Conservation (phyloP, 1,139 yeast genomes). For the Pichia sp. region DNA sequence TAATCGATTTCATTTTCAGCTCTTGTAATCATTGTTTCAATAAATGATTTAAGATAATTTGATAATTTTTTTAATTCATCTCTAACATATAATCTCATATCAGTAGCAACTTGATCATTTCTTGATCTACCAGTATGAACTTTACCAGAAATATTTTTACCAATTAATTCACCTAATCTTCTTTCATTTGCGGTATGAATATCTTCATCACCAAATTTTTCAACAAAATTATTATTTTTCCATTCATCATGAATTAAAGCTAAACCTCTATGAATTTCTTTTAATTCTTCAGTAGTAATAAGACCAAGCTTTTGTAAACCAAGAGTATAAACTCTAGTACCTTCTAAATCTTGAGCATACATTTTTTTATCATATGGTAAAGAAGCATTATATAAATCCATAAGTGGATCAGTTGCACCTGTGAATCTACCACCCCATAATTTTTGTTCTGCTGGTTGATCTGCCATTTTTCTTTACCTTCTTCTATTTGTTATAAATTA, state of each 20-base stretch:
- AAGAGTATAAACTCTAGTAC: constrained; percentile 86
- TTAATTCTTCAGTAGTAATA: constrained; percentile 62
- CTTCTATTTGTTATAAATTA: neutral
- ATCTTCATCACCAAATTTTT: constrained; percentile 92
- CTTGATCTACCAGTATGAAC: constrained; percentile 98
- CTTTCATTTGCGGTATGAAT: constrained; percentile 98
- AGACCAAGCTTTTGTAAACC: constrained; percentile 79
- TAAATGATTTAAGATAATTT: constrained; percentile 53
- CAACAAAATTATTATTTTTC: constrained; percentile 66
- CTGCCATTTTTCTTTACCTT: neutral
- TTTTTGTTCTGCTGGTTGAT: constrained; percentile 38
- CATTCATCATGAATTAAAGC: constrained; percentile 70
- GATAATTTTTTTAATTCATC: constrained; percentile 60
- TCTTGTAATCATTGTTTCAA: constrained; percentile 61
- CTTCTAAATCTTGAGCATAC: constrained; percentile 91
- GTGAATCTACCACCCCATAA: constrained; percentile 99
- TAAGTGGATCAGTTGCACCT: constrained; percentile 92
- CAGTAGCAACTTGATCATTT: constrained; percentile 98
- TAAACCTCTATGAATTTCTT: constrained; percentile 77
- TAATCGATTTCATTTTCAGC: constrained; percentile 83
- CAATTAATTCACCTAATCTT: constrained; percentile 92
- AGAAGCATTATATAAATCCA: constrained; percentile 96
- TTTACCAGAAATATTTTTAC: constrained; percentile 89
- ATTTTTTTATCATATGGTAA: constrained; percentile 91
- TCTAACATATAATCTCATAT: constrained; percentile 90